Evolutionary conservation across 306 rosid species (phyloP), one percentile per base, ranked within the genome.

Genomic region (Ormosia semicastrata): DNA sequence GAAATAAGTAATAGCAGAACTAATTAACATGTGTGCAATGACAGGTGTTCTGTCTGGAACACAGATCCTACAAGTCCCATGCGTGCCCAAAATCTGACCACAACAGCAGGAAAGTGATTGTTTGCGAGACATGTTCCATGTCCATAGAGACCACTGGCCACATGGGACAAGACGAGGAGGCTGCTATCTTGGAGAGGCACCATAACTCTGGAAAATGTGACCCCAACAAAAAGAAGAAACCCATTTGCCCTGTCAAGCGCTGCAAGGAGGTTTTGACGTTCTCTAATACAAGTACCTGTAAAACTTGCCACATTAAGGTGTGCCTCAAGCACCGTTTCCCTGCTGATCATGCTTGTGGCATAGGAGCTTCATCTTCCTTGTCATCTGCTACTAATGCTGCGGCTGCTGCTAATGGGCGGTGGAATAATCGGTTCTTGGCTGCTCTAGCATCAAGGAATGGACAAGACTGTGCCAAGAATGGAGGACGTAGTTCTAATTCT

Each of bases 311-410:
- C 7, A 2, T 87, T 30, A 95, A 89, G 83, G 93, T 95, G 53
- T 93, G 98, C 73, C 92, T 95, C 81, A 91, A 83, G 81, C 99
- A 93, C 71, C 93, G 97, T 3, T 93, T 95, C 64, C 88, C 98
- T 17, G 94, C 91, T 3, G 98, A 93, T 34, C 99, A 95, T 64
- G 84, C 82, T 32, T 95, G 98, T 77, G 11, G 64, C 7, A 62
- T 56, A 59, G 65, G 62, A 0, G 53, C 44, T 41, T 83, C 87
- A 4, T 1, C 67, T 39, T 14, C 81, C 2, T 44, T 41, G 0
- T 33, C 69, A 4, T n/a, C 64, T 40, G 14, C 34, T 7, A 41
- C 47, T 2, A 12, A 11, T 47, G 72, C 41, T 7, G 77, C n/a
- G n/a, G n/a, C 11, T 30, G 69, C 24, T 36, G 82, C 40, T 12